phyloP scores from a whole-genome alignment of 2,329 filamentous ascomycete species.

The Alternaria arborescens region DNA sequence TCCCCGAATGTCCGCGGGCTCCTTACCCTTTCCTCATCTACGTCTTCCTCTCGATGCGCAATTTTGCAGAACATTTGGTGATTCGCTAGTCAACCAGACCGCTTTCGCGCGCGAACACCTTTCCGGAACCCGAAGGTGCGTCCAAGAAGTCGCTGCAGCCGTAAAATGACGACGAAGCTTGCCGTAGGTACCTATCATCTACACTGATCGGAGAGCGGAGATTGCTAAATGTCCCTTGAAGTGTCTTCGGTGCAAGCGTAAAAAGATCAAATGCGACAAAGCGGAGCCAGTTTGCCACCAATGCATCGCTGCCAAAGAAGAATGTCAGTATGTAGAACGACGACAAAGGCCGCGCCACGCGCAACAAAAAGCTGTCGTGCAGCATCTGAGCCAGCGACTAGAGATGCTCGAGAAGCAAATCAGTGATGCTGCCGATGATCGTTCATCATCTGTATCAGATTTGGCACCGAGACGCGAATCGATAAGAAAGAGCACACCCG shows the following conservation, averaged over 20 bases:
- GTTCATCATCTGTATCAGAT: constrained; percentile 10
- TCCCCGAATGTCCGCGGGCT: not conserved
- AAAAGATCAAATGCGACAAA: constrained; percentile 44
- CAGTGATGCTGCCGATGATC: constrained; percentile 1
- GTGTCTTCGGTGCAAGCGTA: constrained; percentile 33
- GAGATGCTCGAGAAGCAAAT: constrained; percentile 39
- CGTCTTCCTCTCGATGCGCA: not conserved
- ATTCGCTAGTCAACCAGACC: not conserved
- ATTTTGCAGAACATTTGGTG: not conserved
- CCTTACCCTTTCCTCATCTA: not conserved
- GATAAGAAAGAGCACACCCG: constrained; percentile 3
- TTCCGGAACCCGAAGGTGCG: not conserved
- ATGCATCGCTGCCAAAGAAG: constrained; percentile 32
- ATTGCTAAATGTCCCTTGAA: constrained; percentile 10
- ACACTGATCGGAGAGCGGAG: not conserved
- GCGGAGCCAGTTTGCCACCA: constrained; percentile 36
- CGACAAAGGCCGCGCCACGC: constrained; percentile 34
- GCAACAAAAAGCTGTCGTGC: constrained; percentile 32
- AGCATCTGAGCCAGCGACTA: constrained; percentile 32
- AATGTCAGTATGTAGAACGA: constrained; percentile 42
- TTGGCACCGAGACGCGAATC: constrained; percentile 1
- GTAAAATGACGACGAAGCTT: constrained; percentile 21
- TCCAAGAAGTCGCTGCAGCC: not conserved
- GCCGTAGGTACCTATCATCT: constrained; percentile 20
- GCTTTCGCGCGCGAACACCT: not conserved